Evolutionary conservation across 225 moss, liverwort and hornwort genomes (phyloP), one percentile per base, ranked within the genome.

Genomic region (Asterella californica): DNA sequence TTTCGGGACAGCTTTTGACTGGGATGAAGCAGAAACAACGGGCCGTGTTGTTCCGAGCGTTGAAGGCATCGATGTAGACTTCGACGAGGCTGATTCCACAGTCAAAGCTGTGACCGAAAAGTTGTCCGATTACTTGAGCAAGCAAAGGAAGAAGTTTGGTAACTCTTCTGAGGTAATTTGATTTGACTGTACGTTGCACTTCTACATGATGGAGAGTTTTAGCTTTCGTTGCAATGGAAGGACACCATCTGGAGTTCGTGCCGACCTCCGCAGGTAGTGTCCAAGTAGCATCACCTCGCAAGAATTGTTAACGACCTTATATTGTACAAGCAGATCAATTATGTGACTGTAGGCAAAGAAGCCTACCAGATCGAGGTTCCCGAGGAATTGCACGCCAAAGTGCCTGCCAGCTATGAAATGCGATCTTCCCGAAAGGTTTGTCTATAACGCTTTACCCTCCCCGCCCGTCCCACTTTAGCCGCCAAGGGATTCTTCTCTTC

Each of bases 361-460:
- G 53, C 88, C 7, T 99, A 95, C 79, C 93, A 91, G 86, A 92
- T 99, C 87, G 95, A 99, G 86, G 88, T 99, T 65, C 99, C 99
- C 30, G 99, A 95, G 32, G 76, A 87, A 66, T 90, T 90, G 75
- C 90, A 90, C 82, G 79, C 90, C 7, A 89, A 94, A 75, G 66
- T 95, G 67, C 95, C 99, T 75, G 66, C 83, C 76, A 90, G 87
- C 82, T 99, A 92, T 84, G 99, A 99, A 84, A 81, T 95, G 65
- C 87, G 90, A 34, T 99, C 99, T 17, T 95, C 99, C 70, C 89
- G 93, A 38, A 99, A 99, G 95, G 99, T 99, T 65, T 82, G 86
- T 45, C 27, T 8, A 11, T 36, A 27, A 57, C 25, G 33, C 67
- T 33, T 12, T 3, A 5, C n/a, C 70, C 19, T 10, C 18, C 32